Evolutionary conservation across 257 asterid species (phyloP).

Genomic region (Solanum bukasovii): DNA sequence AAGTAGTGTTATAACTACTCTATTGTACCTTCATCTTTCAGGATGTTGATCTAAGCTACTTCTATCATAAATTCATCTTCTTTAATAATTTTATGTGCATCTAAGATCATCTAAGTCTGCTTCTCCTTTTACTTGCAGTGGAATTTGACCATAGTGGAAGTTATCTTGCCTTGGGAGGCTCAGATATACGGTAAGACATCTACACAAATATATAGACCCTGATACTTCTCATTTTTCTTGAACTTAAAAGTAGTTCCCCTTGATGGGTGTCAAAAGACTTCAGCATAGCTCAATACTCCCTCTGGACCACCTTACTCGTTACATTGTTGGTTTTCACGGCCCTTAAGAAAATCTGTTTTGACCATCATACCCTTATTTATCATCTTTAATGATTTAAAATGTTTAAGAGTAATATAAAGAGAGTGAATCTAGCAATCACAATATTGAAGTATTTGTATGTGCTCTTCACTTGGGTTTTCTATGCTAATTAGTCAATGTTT

Average conservation of each 20-base stretch:
- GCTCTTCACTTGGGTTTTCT: neutral
- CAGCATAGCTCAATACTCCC: neutral
- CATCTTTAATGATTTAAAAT: neutral
- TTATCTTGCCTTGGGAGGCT: slow-evolving; percentile 87
- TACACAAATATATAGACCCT: neutral
- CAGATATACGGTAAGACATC: slow-evolving; percentile 58
- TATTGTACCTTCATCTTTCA: neutral
- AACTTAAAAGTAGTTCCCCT: neutral
- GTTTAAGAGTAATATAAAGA: neutral
- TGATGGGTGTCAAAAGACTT: neutral
- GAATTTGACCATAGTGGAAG: slow-evolving; percentile 94
- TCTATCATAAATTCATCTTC: neutral
- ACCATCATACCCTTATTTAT: neutral
- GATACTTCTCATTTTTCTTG: neutral
- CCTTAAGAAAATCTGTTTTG: neutral
- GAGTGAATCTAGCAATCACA: neutral
- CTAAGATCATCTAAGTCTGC: neutral
- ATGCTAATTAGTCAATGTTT: neutral
- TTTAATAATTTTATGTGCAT: neutral
- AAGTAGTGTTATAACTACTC: neutral
- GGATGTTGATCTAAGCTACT: neutral
- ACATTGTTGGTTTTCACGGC: neutral
- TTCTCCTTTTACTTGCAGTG: slow-evolving; percentile 36
- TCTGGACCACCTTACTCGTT: neutral
- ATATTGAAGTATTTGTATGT: neutral